Evolutionary conservation across 2,329 filamentous ascomycete genomes (phyloP).

Genomic region (Cytospora schulzeri): DNA sequence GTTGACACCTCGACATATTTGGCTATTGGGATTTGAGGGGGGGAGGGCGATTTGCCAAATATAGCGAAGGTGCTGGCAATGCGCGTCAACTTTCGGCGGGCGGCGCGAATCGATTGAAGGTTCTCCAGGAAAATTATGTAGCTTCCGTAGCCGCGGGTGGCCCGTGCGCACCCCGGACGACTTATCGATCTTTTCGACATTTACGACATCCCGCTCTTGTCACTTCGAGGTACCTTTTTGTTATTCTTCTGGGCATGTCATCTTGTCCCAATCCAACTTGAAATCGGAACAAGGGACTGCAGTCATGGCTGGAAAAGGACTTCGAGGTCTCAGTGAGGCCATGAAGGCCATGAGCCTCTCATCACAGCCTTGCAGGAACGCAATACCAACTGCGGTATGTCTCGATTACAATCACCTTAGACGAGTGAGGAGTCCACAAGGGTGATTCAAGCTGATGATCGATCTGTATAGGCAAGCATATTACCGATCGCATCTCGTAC

Average conservation of each 20-base stretch:
- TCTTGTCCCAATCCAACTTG: neutral
- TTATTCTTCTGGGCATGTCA: neutral
- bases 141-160: slow-evolving; percentile 7
- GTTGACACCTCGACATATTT: slow-evolving; percentile 62
- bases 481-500: slow-evolving; percentile 19
- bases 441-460: slow-evolving; percentile 16
- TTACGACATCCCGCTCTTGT: neutral
- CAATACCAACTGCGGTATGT: slow-evolving; percentile 26
- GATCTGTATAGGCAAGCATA: slow-evolving; percentile 5
- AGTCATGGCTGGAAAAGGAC: slow-evolving; percentile 51
- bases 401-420: neutral
- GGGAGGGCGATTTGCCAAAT: slow-evolving; percentile 17
- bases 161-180: slow-evolving; percentile 20
- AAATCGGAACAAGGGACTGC: neutral
- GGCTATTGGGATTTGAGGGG: slow-evolving; percentile 18
- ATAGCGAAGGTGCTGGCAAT: slow-evolving; percentile 19
- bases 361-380: slow-evolving; percentile 43
- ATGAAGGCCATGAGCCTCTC: slow-evolving; percentile 53
- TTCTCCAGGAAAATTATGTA: neutral
- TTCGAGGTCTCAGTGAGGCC: slow-evolving; percentile 55
- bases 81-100: slow-evolving; percentile 19
- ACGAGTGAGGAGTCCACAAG: slow-evolving; percentile 16
- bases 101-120: slow-evolving; percentile 23
- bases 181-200: slow-evolving; percentile 24
- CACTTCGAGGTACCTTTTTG: neutral